These are phyloP conservation scores for Penicillium alfredii DNA, from an alignment of 495 filamentous ascomycete species.

Conservation along the genomic window DNA sequence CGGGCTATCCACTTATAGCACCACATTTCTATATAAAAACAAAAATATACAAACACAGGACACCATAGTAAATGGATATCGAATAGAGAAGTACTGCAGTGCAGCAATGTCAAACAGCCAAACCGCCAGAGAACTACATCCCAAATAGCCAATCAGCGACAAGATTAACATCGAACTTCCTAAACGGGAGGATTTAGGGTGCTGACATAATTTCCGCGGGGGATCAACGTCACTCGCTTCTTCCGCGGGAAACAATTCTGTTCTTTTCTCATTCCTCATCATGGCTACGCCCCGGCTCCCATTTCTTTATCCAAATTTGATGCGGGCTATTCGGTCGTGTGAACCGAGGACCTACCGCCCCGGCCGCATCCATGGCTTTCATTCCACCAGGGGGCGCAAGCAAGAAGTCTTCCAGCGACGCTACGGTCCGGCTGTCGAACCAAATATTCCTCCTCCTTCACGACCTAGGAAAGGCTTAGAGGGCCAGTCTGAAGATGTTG, in stretches of 20 bases:
- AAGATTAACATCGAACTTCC: no score
- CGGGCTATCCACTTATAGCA: no score
- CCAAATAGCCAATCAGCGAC: no score
- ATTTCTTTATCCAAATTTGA: slow-evolving; percentile 70
- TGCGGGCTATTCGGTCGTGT: slow-evolving; percentile 38
- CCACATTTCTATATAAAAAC: no score
- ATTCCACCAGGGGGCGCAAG: slow-evolving; percentile 32
- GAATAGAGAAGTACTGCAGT: no score
- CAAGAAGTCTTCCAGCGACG: slow-evolving; percentile 44
- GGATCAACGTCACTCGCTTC: slow-evolving; percentile 24
- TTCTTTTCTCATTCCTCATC: slow-evolving; percentile 6
- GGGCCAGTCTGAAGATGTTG: slow-evolving; percentile 16
- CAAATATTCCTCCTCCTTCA: slow-evolving; percentile 36
- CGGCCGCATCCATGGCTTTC: slow-evolving; percentile 28
- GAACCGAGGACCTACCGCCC: slow-evolving; percentile 30
- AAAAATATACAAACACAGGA: no score
- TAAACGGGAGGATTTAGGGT: no score
- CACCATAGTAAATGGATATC: no score
- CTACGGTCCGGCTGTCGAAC: slow-evolving; percentile 47
- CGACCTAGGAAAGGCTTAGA: slow-evolving; percentile 20
- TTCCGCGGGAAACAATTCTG: slow-evolving; percentile 18
- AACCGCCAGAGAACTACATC: no score
- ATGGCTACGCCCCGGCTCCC: slow-evolving; percentile 67
- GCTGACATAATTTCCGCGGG: slow-evolving; percentile 33
- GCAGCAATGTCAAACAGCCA: no score